phyloP scores from a whole-genome alignment of 441 rosid genomes.

The Francoa sonchifolia region DNA sequence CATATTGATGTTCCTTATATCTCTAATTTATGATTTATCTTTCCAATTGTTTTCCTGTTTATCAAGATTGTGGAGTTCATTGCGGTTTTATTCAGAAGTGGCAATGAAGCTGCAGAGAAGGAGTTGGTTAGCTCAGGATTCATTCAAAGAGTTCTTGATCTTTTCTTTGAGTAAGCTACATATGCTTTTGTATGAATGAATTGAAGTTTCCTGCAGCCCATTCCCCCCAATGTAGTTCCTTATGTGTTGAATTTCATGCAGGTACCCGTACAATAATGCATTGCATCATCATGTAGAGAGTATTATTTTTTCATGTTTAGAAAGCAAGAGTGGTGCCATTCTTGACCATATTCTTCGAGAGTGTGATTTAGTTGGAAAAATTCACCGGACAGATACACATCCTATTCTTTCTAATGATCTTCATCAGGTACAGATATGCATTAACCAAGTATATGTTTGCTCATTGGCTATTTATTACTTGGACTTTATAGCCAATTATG shows the following conservation, averaged over 20 bases:
- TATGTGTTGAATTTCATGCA: conserved; percentile 14
- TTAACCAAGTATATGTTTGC: neutral
- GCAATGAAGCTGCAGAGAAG: conserved; percentile 72
- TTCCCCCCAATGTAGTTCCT: too few relatives aligned
- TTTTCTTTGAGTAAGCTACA: conserved; percentile 76
- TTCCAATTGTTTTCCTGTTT: conserved; percentile 7
- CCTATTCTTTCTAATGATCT: conserved; percentile 42
- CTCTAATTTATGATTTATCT: neutral
- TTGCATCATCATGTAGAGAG: conserved; percentile 95
- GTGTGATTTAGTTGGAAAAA: conserved; percentile 67
- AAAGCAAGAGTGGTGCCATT: conserved; percentile 49
- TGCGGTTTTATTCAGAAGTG: conserved; percentile 64
- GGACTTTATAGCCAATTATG: neutral
- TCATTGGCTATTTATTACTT: neutral
- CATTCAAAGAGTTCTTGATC: conserved; percentile 59
- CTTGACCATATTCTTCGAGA: conserved; percentile 72
- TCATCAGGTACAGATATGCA: conserved; percentile 31
- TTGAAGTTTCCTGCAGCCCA: too few relatives aligned
- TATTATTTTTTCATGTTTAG: conserved; percentile 68
- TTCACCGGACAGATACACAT: conserved; percentile 57
- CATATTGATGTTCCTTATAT: neutral
- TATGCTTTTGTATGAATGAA: too few relatives aligned
- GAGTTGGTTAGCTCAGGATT: conserved; percentile 81
- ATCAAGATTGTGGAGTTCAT: conserved; percentile 82
- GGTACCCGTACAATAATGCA: conserved; percentile 92